Evolutionary conservation across 805 yeast genomes (phyloP).

Genomic region (Candida suzukii): DNA sequence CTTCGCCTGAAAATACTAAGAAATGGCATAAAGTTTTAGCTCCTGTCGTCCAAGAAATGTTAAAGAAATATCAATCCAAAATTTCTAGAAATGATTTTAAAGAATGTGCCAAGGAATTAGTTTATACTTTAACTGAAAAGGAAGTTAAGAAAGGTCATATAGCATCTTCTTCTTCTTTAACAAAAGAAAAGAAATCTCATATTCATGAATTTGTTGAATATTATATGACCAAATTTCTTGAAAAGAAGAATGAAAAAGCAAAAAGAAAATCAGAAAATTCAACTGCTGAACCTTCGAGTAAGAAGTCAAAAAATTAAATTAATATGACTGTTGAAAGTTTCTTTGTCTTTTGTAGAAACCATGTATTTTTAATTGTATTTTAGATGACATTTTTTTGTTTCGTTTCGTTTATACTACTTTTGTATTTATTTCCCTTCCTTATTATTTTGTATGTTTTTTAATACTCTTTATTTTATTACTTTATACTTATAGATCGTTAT

Average conservation of each 20-base stretch:
- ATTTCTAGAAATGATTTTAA: slow-evolving; percentile 71
- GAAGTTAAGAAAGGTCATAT: slow-evolving; percentile 43
- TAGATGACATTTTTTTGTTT: too few relatives aligned
- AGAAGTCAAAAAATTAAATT: slow-evolving; percentile 1
- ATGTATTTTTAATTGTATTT: too few relatives aligned
- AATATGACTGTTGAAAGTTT: too few relatives aligned
- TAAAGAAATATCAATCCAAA: slow-evolving; percentile 57
- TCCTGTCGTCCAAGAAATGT: slow-evolving; percentile 66
- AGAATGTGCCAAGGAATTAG: slow-evolving; percentile 74
- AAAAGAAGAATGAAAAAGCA: slow-evolving; percentile 32
- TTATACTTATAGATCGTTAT: too few relatives aligned
- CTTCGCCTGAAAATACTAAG: slow-evolving; percentile 1
- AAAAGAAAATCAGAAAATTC: slow-evolving; percentile 11
- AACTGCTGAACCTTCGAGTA: too few relatives aligned
- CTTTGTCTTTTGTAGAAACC: too few relatives aligned
- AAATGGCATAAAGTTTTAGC: slow-evolving; percentile 55
- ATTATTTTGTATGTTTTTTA: too few relatives aligned
- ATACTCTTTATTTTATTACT: too few relatives aligned
- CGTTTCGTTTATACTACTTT: too few relatives aligned
- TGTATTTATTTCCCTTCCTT: too few relatives aligned
- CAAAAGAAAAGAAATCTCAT: slow-evolving; percentile 61
- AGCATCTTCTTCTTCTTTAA: slow-evolving; percentile 19
- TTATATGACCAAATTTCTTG: slow-evolving; percentile 62
- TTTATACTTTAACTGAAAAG: slow-evolving; percentile 57
- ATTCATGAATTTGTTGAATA: slow-evolving; percentile 53